Evolutionary conservation across 805 yeast genomes (phyloP), one percentile per base, ranked within the genome.

Genomic region (Candida namnaoensis): DNA sequence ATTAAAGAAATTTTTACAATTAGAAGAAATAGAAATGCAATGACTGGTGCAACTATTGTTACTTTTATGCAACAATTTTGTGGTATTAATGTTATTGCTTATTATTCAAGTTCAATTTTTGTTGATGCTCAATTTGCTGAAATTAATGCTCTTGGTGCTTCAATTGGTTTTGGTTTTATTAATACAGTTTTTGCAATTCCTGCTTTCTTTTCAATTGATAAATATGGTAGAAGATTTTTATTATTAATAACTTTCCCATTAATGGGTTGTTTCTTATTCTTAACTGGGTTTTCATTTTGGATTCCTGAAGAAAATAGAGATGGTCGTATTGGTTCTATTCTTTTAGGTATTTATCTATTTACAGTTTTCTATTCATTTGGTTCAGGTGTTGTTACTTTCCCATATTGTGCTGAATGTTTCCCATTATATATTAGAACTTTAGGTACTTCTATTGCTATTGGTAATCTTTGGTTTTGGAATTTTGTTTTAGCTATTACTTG

Each of bases 51-150:
- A 4, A 82, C 82, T 74, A 72, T 86, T 48, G 87, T 80, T 45
- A 87, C 88, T 78, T 83, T 86, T 56, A 82, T 82, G 87, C 95
- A 87, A 66, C 95, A 87, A 60, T 83, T 86, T 65, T 87, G 95
- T 64, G 95, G 95, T 51, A 77, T 87, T 59, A 87, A 87, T 55
- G 91, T 86, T 41, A 85, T 87, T 62, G 91, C 95, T 15, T 83
- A 85, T 63, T 87, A 84, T 61, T 82, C 91, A 1, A 80, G 93
- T 0, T 70, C 83, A 9, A 86, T 87, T 44, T 87, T 87, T 63
- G 60, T 71, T 23, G 72, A 79, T 43, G 77, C 88, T 23, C 83
- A 82, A 36, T 80, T 82, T 61, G 61, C 74, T 35, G 76, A 73
- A 46, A 68, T 74, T 46, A 69, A 74, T 44, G 80, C 95, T 0